Conservation (phyloP, 352 stramenopile genomes). For the Phytophthora cajani region DNA sequence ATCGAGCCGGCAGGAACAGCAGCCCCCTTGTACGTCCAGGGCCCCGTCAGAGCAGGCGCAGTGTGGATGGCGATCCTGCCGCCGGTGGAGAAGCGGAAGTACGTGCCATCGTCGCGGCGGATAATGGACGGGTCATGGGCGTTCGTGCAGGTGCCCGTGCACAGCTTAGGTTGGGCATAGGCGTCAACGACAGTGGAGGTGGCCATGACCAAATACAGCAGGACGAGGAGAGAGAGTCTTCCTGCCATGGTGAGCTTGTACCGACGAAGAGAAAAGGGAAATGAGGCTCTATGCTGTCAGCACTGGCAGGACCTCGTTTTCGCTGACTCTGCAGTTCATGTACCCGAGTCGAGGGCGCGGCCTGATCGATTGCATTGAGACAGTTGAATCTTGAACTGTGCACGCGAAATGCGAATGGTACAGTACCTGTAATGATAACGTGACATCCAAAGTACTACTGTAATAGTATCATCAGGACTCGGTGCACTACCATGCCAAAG, state of each 20-base stretch:
- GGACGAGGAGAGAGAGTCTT: constrained; percentile 11
- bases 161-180: constrained; percentile 24
- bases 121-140: constrained; percentile 52
- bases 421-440: background rate
- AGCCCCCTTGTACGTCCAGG: constrained; percentile 49
- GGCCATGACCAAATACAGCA: constrained; percentile 15
- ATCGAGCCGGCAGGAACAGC: constrained; percentile 46
- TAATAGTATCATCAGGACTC: no score
- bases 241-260: constrained; percentile 8
- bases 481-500: no score
- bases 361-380: background rate
- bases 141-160: constrained; percentile 36
- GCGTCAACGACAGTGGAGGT: constrained; percentile 12
- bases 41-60: constrained; percentile 39
- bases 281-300: background rate
- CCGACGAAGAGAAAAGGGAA: background rate
- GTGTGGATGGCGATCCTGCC: constrained; percentile 51
- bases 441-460: background rate
- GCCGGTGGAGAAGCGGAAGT: constrained; percentile 55
- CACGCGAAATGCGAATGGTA: background rate
- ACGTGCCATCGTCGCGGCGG: constrained; percentile 43
- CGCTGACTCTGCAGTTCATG: no score
- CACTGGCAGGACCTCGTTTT: background rate
- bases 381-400: background rate
- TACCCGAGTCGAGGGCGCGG: background rate